phyloP scores from a whole-genome alignment of 345 rosid species.

The Salix arbutifolia region DNA sequence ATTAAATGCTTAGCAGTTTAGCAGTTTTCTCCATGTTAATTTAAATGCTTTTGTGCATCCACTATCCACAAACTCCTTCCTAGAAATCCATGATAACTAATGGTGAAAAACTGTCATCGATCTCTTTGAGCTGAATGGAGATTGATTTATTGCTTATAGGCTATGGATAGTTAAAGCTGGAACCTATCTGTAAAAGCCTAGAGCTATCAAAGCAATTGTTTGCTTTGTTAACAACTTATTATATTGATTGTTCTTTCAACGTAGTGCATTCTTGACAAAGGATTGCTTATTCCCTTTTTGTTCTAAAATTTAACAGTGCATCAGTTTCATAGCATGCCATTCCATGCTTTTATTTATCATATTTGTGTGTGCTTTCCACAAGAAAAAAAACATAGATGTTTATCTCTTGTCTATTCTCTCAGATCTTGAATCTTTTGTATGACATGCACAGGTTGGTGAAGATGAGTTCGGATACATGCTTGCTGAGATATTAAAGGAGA shows the following conservation, averaged over 20 bases:
- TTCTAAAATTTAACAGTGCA: neutral
- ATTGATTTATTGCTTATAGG: neutral
- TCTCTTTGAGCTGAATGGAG: neutral
- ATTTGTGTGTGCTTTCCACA: neutral
- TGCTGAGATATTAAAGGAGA: constrained; percentile 74
- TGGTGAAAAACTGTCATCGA: neutral
- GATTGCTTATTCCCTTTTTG: neutral
- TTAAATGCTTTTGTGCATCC: neutral
- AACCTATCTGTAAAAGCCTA: neutral
- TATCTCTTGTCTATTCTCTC: neutral
- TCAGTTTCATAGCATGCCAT: neutral
- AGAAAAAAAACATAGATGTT: neutral
- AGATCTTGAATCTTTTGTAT: constrained; percentile 8
- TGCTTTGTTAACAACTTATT: neutral
- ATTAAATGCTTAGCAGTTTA: too few species aligned
- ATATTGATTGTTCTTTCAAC: neutral
- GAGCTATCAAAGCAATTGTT: neutral
- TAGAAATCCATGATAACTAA: neutral
- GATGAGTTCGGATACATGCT: constrained; percentile 99
- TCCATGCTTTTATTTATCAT: neutral
- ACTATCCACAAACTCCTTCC: neutral
- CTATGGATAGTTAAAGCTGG: neutral
- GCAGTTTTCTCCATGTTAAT: too few species aligned
- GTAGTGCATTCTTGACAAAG: neutral
- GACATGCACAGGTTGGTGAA: constrained; percentile 71